Conservation (phyloP, 2,329 filamentous ascomycete genomes). For the Zarea fungicola region DNA sequence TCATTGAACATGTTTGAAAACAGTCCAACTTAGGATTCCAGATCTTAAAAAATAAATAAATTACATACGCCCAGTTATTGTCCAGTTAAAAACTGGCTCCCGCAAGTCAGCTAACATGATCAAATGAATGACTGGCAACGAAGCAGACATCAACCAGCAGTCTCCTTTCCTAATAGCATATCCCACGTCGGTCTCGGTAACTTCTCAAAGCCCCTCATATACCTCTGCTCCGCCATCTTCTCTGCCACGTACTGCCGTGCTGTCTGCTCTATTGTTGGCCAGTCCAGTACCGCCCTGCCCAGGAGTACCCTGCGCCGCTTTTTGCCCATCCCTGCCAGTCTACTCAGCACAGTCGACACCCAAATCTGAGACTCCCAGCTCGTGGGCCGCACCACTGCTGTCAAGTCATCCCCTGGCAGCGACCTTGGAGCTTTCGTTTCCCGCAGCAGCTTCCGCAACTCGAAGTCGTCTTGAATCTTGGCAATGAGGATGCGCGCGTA, state of each 20-base stretch:
- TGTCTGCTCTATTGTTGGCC: neutral
- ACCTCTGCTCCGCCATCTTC: slow-evolving; percentile 10
- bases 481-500: slow-evolving; percentile 10
- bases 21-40: too few species aligned
- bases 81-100: too few species aligned
- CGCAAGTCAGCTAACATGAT: too few species aligned
- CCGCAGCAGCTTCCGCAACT: neutral
- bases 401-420: neutral
- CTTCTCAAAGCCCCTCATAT: slow-evolving; percentile 1
- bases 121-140: too few species aligned
- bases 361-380: slow-evolving; percentile 7
- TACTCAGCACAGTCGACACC: slow-evolving; percentile 5
- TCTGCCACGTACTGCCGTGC: neutral
- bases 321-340: neutral
- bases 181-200: slow-evolving; percentile 12
- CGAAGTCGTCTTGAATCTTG: slow-evolving; percentile 9
- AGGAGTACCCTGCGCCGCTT: slow-evolving; percentile 5
- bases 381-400: neutral
- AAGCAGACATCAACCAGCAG: neutral
- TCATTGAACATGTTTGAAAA: too few species aligned
- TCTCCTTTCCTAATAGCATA: slow-evolving; percentile 7
- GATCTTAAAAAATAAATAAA: too few species aligned
- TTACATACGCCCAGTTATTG: too few species aligned
- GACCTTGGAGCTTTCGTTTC: neutral
- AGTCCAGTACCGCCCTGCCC: slow-evolving; percentile 9